phyloP scores from a whole-genome alignment of 345 rosid genomes.

The Pugionium dolabratum region DNA sequence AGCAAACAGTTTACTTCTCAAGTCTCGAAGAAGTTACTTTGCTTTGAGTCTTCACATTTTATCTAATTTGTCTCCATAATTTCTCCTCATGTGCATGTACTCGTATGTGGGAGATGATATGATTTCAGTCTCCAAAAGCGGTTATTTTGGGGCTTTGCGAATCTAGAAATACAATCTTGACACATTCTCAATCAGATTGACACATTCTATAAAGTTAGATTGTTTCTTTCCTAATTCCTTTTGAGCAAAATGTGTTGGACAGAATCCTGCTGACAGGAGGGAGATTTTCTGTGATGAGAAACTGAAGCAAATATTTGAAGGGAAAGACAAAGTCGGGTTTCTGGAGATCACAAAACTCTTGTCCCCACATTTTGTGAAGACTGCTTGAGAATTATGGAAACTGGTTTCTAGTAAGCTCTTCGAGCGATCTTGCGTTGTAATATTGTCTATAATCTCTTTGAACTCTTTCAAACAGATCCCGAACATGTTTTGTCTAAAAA shows the following conservation, averaged over 20 bases:
- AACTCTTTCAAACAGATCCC: background rate
- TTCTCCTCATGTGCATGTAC: no score
- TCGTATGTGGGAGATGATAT: slow-evolving; percentile 2
- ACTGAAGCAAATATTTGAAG: slow-evolving; percentile 68
- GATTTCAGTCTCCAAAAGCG: slow-evolving; percentile 12
- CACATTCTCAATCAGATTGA: background rate
- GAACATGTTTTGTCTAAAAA: no score
- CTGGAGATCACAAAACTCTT: slow-evolving; percentile 72
- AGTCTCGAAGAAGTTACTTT: background rate
- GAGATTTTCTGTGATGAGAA: slow-evolving; percentile 77
- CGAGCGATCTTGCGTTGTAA: slow-evolving; percentile 13
- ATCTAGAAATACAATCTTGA: background rate
- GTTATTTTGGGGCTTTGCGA: background rate
- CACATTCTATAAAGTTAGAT: background rate
- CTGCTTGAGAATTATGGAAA: slow-evolving; percentile 35
- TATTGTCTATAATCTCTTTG: slow-evolving; percentile 9
- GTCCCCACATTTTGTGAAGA: slow-evolving; percentile 63
- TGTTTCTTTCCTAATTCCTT: slow-evolving; percentile 38
- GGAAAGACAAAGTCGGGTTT: slow-evolving; percentile 69
- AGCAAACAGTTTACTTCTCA: background rate
- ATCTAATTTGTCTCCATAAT: background rate
- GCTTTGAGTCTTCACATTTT: background rate
- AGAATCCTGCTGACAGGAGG: slow-evolving; percentile 69
- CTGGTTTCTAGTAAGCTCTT: slow-evolving; percentile 3
- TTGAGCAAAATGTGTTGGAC: slow-evolving; percentile 41